These are phyloP conservation scores for Quercus cerris DNA, from an alignment of 306 rosid species.

Conservation along the genomic window DNA sequence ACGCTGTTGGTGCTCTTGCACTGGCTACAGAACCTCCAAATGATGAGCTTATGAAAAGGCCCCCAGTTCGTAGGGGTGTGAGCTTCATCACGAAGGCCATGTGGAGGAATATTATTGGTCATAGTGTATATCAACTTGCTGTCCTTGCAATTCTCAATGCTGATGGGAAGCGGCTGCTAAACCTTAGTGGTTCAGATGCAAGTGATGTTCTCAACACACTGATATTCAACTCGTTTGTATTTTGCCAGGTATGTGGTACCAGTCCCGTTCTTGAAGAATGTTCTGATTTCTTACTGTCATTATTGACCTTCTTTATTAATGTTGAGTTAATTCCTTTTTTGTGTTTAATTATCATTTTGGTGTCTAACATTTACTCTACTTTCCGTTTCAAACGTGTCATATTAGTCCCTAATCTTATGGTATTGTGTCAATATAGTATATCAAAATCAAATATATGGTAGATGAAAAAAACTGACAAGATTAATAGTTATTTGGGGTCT, in stretches of 20 bases:
- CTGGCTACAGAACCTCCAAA: constrained; percentile 95
- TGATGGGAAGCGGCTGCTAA: constrained; percentile 60
- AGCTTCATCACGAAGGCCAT: constrained; percentile 80
- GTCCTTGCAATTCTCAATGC: constrained; percentile 63
- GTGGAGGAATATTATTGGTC: constrained; percentile 98
- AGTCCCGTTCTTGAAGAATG: neutral
- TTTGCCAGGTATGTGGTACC: constrained; percentile 71
- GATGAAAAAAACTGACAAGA: no score
- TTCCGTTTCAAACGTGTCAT: no score
- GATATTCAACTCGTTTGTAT: constrained; percentile 88
- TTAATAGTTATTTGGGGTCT: no score
- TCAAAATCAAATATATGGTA: no score
- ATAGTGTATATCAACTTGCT: constrained; percentile 75
- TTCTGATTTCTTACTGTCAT: neutral
- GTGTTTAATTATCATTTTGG: no score
- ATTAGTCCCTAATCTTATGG: no score
- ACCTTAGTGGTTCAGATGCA: constrained; percentile 67
- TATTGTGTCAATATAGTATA: no score
- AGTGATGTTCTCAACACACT: constrained; percentile 63
- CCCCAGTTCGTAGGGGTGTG: constrained; percentile 61
- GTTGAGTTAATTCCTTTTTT: neutral
- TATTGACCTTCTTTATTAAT: neutral
- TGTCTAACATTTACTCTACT: no score
- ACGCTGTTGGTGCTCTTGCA: constrained; percentile 95
- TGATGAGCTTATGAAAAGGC: constrained; percentile 66